These are phyloP conservation scores for Bryopsis sp. DNA, from an alignment of 139 green algal genomes.

Conservation along the genomic window DNA sequence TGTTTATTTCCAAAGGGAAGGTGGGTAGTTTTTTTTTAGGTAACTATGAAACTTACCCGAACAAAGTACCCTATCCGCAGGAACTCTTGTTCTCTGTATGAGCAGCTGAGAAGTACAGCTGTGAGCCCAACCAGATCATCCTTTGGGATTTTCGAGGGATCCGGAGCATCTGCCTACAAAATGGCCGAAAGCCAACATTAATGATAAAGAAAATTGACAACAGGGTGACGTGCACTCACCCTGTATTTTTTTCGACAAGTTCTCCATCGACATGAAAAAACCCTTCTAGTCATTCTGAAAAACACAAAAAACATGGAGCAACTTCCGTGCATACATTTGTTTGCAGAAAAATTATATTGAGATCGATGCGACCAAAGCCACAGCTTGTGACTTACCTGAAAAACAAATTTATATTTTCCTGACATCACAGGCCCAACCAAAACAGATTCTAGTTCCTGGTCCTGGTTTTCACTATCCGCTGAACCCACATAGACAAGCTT, in stretches of 20 bases:
- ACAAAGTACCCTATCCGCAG: constrained; percentile 7
- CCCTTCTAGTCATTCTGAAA: not conserved
- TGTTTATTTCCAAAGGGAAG: no score
- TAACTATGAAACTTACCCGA: no score
- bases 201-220: no score
- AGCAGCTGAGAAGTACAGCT: not conserved
- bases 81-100: constrained; percentile 5
- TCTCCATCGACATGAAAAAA: not conserved
- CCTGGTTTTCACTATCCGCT: not conserved
- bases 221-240: no score
- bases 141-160: constrained; percentile 1
- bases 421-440: constrained; percentile 1
- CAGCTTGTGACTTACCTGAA: constrained; percentile 10
- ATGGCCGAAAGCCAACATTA: not conserved
- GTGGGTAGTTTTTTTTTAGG: no score
- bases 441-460: constrained; percentile 14
- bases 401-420: constrained; percentile 10
- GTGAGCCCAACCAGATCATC: constrained; percentile 13
- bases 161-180: constrained; percentile 9
- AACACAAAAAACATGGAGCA: no score
- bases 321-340: no score
- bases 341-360: no score
- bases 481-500: not conserved
- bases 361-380: no score
- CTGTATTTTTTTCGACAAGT: no score